phyloP scores from a whole-genome alignment of 805 yeast genomes.

The Torulaspora maleeae region DNA sequence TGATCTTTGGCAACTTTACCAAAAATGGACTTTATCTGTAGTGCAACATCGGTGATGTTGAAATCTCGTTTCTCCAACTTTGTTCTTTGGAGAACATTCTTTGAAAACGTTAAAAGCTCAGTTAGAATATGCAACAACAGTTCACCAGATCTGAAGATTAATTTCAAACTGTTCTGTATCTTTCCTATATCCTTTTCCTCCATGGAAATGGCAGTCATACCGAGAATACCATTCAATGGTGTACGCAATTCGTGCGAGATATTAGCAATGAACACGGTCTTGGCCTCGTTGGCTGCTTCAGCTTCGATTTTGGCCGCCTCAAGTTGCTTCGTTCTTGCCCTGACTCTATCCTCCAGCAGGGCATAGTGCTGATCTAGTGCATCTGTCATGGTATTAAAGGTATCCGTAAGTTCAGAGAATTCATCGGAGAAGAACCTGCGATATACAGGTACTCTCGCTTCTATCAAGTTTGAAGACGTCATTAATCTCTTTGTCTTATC shows the following conservation, averaged over 20 bases:
- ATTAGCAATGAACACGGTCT: slow-evolving; percentile 87
- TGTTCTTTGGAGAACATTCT: slow-evolving; percentile 75
- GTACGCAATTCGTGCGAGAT: slow-evolving; percentile 93
- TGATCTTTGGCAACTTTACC: slow-evolving; percentile 74
- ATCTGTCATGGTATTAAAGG: slow-evolving; percentile 87
- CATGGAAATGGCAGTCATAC: slow-evolving; percentile 92
- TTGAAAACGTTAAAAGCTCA: slow-evolving; percentile 86
- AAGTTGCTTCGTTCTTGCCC: slow-evolving; percentile 77
- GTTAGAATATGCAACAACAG: slow-evolving; percentile 81
- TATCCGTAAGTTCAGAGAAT: slow-evolving; percentile 78
- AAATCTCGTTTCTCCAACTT: slow-evolving; percentile 81
- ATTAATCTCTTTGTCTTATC: slow-evolving; percentile 20
- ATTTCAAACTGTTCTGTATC: slow-evolving; percentile 68
- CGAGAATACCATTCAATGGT: slow-evolving; percentile 91
- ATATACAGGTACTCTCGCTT: slow-evolving; percentile 43
- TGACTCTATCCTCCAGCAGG: slow-evolving; percentile 82
- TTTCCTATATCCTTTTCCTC: slow-evolving; percentile 68
- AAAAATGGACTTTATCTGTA: slow-evolving; percentile 83
- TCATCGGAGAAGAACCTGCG: slow-evolving; percentile 70
- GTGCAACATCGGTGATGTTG: slow-evolving; percentile 70
- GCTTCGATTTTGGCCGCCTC: slow-evolving; percentile 87
- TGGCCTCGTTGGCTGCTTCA: slow-evolving; percentile 94
- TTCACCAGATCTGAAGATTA: slow-evolving; percentile 90
- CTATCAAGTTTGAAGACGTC: slow-evolving; percentile 35
- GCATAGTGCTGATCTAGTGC: slow-evolving; percentile 80